Evolutionary conservation across 208 protist genomes (phyloP), one percentile per base, ranked within the genome.

Genomic region (Crithidia brevicula): DNA sequence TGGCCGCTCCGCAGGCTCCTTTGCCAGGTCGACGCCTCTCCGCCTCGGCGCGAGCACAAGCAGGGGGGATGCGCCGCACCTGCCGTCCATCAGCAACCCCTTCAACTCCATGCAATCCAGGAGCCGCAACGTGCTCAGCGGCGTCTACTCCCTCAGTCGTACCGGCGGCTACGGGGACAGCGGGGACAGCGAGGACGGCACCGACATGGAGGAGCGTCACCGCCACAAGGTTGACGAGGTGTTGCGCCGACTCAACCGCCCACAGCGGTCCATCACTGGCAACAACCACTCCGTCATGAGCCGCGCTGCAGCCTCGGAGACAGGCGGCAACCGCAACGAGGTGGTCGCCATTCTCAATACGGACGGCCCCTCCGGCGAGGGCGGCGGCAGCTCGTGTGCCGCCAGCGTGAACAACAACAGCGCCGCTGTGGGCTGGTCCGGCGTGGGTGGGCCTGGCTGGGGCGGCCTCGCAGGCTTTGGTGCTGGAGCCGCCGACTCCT

Each of bases 171-270:
- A 54, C 56, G 56, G 18, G 30, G 57, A 40, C 23, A 49, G 45
- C 56, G 43, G 15, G 4, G 62, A 59, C 56, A 49, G 52, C 38
- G 53, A 73, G 34, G 65, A 67, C 11, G 49, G 65, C 22, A 6
- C 25, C 4, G 45, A 49, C 20, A 28, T 65, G 61, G 40, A 53
- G 30, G 58, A 79, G 50, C 66, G 45, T 4, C 73, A 79, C 43
- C 73, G 70, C 45, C 50, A 58, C 33, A 60, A 60, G 30, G 42
- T 76, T 15, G 70, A 70, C 25, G 63, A 76, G 63, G 70, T 76
- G 40, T 33, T 76, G 34, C 61, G 70, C 1, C 61, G 46, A 15
- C 54, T 76, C 28, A 76, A 76, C 62, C 53, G 36, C 1, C 34
- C 67, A 1, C 43, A 45, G 33, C 23, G 27, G 47, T 69, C 70